Base-by-base conservation (phyloP, 768 basidiomycete genomes). In the Pleurotus platypus region DNA sequence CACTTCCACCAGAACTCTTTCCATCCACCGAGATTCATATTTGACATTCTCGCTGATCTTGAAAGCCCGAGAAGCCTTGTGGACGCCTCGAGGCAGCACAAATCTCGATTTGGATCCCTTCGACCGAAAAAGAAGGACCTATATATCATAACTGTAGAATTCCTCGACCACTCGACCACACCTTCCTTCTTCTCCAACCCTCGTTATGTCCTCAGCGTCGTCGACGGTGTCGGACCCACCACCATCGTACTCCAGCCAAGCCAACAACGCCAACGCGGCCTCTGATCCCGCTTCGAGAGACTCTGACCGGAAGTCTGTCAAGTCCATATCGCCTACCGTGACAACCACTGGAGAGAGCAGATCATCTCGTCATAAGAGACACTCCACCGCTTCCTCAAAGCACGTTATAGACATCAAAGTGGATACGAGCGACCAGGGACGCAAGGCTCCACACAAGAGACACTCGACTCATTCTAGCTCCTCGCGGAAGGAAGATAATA, bases 381-480 rank as follows among this genome's bases (percentile, higher is more conserved):
- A 20, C 51, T 54, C 51, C 11, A 54, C 51, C 6, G 51, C 27
- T n/a, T 54, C 51, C 6, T 13, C 38, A 2, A 37, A 38, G n/a
- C 39, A 42, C 37, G 39, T 39, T 22, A 39, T 39, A 54, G 16
- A 35, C 2, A 37, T 54, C 22, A 54, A 54, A 54, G 11, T 54
- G 38, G 51, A 54, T 26, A 54, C 51, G 24, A 42, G 39, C 37
- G 39, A 54, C 9, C 24, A 39, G n/a, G 51, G 15, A 65, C 68
- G 30, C 66, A 70, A 59, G 61, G 60, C 58, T 59, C 62, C 55
- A 66, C 69, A 27, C 62, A 64, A 8, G 54, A 68, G 68, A 57
- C 65, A 62, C 38, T 65, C 63, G 35, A 68, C 67, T 24, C 30
- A 35, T 35, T 35, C 30, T 35, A 64, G 63, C 13, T 51, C 60